These are phyloP conservation scores for Aethionema arabicum DNA, from an alignment of 345 rosid genomes.

Conservation along the genomic window DNA sequence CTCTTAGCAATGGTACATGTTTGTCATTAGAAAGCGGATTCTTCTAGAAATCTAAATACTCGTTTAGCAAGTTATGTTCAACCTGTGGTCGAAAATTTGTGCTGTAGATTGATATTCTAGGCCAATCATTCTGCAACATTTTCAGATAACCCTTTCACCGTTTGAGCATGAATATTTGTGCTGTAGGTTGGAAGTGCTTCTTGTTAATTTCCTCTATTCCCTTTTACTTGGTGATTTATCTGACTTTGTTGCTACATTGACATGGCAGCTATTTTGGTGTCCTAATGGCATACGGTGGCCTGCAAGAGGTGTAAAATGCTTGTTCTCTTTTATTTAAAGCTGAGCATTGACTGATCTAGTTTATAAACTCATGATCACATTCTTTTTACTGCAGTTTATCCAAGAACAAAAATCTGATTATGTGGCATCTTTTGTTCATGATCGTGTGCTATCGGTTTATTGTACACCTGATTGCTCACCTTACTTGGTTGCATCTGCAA, in stretches of 20 bases:
- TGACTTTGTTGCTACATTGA: slow-evolving; percentile 12
- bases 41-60: slow-evolving; percentile 15
- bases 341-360: slow-evolving; percentile 16
- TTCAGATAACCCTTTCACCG: slow-evolving; percentile 1
- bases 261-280: slow-evolving; percentile 80
- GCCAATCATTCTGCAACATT: slow-evolving; percentile 11
- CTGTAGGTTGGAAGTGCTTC: slow-evolving; percentile 7
- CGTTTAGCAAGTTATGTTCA: slow-evolving; percentile 26
- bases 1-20: slow-evolving; percentile 17
- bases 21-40: slow-evolving; percentile 19
- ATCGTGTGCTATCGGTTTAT: slow-evolving; percentile 67
- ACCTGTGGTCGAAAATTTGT: slow-evolving; percentile 11
- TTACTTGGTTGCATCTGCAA: slow-evolving; percentile 75
- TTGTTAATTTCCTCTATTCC: slow-evolving; percentile 11
- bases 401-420: slow-evolving; percentile 62
- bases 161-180: slow-evolving; percentile 1
- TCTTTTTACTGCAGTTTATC: slow-evolving; percentile 57
- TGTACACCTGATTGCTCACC: slow-evolving; percentile 50
- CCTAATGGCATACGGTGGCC: slow-evolving; percentile 79
- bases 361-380: slow-evolving; percentile 2
- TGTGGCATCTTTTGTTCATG: slow-evolving; percentile 48
- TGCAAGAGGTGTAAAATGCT: slow-evolving; percentile 72
- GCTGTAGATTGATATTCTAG: slow-evolving; percentile 13
- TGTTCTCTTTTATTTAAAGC: slow-evolving; percentile 20
- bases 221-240: slow-evolving; percentile 35